Evolutionary conservation across 2,329 filamentous ascomycete species (phyloP), one percentile per base, ranked within the genome.

Genomic region (Aspergillus ibericus): DNA sequence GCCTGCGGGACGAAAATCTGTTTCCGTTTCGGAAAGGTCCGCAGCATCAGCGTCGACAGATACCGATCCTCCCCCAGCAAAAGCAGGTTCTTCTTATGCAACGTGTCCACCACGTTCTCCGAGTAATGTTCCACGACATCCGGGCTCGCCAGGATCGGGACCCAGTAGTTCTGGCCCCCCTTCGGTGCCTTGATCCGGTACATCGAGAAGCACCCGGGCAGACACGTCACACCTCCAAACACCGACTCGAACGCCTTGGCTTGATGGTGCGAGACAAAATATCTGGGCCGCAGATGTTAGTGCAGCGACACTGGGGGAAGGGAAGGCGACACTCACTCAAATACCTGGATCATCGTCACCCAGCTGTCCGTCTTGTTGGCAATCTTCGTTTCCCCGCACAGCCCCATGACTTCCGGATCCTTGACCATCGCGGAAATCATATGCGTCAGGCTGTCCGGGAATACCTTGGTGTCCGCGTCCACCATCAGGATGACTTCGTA

Each of bases 391-490:
- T 99, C 95, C 67, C 95, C 95, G 71, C 95, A 99, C 38, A 99
- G 85, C 70, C 95, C 95, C 95, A 99, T 99, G 77, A 99, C 96
- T 69, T 98, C 93, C 32, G 95, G 95, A 75, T 99, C 95, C 76
- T 96, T 95, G 71, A 99, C 95, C 93, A 99, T 96, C 68, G 96
- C 95, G 48, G 92, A 96, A 53, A 98, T 86, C 95, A 99, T 99
- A 81, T 99, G 95, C 18, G 96, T 99, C 70, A 99, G 80, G 75
- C 91, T 96, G 82, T 99, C 95, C 1, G 95, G 95, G 85, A 97
- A 99, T 48, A 99, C 93, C 77, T 99, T 99, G 48, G 95, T 99
- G 77, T 99, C 95, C 73, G 95, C 95, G 77, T 99, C 95, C 52
- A 99, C 95, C 93, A 98, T 98, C 77, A 99, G 90, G 62, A 98